Evolutionary conservation across 2,329 filamentous ascomycete species (phyloP), one percentile per base, ranked within the genome.

Genomic region (Epichloe hybrida): DNA sequence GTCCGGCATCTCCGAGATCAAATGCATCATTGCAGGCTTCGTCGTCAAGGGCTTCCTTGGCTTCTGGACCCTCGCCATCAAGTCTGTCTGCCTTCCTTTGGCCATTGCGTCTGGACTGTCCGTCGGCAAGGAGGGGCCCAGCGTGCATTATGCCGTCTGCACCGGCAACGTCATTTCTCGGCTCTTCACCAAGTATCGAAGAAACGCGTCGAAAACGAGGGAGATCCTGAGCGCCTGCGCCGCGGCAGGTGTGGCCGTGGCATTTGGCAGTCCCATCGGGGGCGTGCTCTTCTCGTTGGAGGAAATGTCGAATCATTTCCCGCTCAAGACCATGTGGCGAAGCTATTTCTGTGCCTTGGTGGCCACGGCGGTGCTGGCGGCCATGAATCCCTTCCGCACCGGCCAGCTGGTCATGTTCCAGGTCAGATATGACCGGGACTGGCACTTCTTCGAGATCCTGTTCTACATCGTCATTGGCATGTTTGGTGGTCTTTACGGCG

Each of bases 381-480:
- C 87, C 52, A 95, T 98, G 88, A 98, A 98, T 59, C 93, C 93
- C 21, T 98, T 98, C 69, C 76, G 93, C 49, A 97, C 93, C 0
- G 93, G 93, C 20, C 93, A 98, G 64, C 77, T 98, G 41, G 93
- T 98, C 79, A 97, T 98, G 91, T 98, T 98, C 68, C 90, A 95
- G 61, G 91, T 98, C 61, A 81, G 82, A 60, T 98, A 98, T 63
- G 91, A 97, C 66, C 84, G 91, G 40, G 84, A 86, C 40, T 98
- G 93, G 93, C 93, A 98, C 69, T 95, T 95, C 62, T 98, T 98
- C 62, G 93, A 98, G 65, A 76, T 93, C 3, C 68, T 95, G 27
- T 97, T 97, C 64, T 98, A 95, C 67, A 78, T 95, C 56, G 73
- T 95, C 49, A 81, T 98, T 55, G 93, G 93, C 45, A 77, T 93